Base-by-base conservation (phyloP, 2,329 filamentous ascomycete genomes). In the Akanthomyces muscarius region DNA sequence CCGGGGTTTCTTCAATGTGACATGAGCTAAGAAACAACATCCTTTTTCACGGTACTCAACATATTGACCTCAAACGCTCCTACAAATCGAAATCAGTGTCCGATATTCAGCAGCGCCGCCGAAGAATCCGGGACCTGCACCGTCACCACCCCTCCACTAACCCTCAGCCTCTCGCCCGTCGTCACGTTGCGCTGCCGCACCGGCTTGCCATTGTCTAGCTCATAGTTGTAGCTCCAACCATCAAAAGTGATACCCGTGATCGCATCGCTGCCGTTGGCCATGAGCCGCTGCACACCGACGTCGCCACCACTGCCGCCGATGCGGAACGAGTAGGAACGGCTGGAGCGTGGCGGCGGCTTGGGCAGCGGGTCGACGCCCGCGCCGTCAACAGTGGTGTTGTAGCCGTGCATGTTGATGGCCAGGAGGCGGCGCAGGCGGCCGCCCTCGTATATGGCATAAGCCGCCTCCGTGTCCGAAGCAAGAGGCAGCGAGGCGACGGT, bases 261-360 rank as follows among this genome's bases (percentile, higher is more conserved):
- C 10, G 86, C 85, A 73, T 89, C 84, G 65, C 83, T 87, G 0
- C 86, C 86, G 71, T 87, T 87, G 2, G 86, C 86, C 55, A 76
- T 70, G 38, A 89, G 71, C 30, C 85, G 73, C 68, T 83, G 76
- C 57, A 86, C 75, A 0, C 63, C 66, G 2, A 75, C 69, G 1
- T 8, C 18, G 33, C 36, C 30, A 14, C n/a, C 18, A 6, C 66
- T 66, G 51, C 68, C 63, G 63, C 69, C 69, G 60, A 86, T 79
- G 3, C 66, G 73, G 64, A 84, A 85, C 23, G 67, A 71, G 57
- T 67, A 71, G 0, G 18, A 23, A 69, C 71, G 16, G 65, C 67
- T 18, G 70, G 50, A 73, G 11, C 79, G 71, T n/a, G 69, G 60
- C 10, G 47, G 65, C 16, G 63, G 72, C 61, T 68, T 75, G 59